phyloP scores from a whole-genome alignment of 192 early-diverging fungal species.

The Gaertneriomyces sp. region DNA sequence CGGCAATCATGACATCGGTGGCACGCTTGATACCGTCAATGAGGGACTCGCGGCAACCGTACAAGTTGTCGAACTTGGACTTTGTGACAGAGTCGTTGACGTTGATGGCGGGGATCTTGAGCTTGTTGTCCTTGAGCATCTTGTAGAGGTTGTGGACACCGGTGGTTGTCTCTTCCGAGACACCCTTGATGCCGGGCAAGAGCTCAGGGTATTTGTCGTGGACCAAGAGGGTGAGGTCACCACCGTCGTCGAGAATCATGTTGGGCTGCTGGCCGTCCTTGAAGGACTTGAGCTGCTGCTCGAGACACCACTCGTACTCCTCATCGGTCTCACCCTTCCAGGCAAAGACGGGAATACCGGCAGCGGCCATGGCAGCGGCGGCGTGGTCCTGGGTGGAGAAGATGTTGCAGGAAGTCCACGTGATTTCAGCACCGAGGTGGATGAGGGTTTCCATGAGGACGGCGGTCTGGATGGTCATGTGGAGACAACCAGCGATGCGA shows the following conservation, averaged over 20 bases:
- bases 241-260: conserved; percentile 99
- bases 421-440: conserved; percentile 91
- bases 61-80: conserved; percentile 99
- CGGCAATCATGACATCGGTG: conserved; percentile 99
- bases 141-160: conserved; percentile 99
- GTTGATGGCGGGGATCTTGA: conserved; percentile 99
- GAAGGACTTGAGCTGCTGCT: conserved; percentile 90
- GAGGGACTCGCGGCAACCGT: conserved; percentile 99
- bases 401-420: conserved; percentile 85
- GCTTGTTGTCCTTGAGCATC: conserved; percentile 93
- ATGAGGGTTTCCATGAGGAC: conserved; percentile 97
- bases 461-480: conserved; percentile 99
- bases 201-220: conserved; percentile 94
- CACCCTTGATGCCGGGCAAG: conserved; percentile 81
- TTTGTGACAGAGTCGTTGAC: conserved; percentile 99
- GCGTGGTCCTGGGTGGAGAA: conserved; percentile 99
- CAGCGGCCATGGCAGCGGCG: conserved; percentile 94
- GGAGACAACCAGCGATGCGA: conserved; percentile 94
- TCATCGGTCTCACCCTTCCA: conserved; percentile 99
- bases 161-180: conserved; percentile 99
- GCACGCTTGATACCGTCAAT: conserved; percentile 99
- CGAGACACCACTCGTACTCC: conserved; percentile 99
- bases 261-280: conserved; percentile 90
- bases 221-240: conserved; percentile 93
- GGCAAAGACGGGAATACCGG: conserved; percentile 90